Conservation (phyloP, 176 grass and related monocot species). For the Carex scoparia region DNA sequence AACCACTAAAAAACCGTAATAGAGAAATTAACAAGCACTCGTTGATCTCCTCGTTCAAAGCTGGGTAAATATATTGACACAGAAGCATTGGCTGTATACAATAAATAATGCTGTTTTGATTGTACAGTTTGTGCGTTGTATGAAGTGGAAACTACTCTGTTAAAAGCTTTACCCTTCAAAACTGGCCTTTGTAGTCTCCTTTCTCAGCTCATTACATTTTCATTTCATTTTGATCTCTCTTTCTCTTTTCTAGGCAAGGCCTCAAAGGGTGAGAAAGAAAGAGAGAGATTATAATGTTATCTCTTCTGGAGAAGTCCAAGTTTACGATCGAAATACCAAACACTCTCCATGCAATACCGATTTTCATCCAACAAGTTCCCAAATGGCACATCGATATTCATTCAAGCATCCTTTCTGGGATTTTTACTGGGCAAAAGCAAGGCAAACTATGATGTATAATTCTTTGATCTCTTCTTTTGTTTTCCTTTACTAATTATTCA, state of each 20-base stretch:
- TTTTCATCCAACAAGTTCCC: constrained; percentile 6
- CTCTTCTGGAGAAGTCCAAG: background rate
- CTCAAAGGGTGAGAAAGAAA: background rate
- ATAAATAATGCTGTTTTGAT: no score
- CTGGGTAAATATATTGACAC: no score
- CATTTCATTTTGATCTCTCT: constrained; percentile 12
- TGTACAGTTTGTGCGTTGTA: no score
- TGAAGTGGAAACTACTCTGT: no score
- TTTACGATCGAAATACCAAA: constrained; percentile 22
- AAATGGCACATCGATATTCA: constrained; percentile 3
- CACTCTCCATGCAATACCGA: constrained; percentile 7
- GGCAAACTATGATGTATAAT: constrained; percentile 9
- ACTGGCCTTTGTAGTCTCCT: background rate
- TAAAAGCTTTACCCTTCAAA: background rate
- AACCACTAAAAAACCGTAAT: no score
- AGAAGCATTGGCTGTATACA: no score
- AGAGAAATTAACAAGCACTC: no score
- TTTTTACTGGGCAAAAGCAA: constrained; percentile 10
- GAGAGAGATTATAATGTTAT: background rate
- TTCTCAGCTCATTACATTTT: background rate
- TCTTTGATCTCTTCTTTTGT: background rate
- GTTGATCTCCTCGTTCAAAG: background rate
- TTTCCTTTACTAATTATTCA: background rate
- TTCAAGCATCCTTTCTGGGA: background rate
- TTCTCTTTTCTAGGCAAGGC: background rate